Evolutionary conservation across 2,329 filamentous ascomycete species (phyloP).

Genomic region (Albophoma yamanashiensis): DNA sequence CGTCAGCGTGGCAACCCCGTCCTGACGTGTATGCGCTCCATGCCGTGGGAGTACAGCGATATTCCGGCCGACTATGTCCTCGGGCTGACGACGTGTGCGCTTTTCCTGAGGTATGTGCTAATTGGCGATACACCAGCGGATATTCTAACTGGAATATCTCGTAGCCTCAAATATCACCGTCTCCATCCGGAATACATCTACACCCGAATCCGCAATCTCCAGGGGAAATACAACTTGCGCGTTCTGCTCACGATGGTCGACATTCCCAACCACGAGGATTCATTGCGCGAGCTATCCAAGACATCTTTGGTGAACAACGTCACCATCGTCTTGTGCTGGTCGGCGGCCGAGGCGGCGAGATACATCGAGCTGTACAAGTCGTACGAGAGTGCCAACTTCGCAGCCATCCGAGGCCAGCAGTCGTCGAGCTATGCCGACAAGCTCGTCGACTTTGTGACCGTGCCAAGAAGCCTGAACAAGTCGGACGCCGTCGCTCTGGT

Average conservation of each 20-base stretch:
- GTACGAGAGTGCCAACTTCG: slow-evolving; percentile 73
- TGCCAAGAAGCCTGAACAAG: slow-evolving; percentile 84
- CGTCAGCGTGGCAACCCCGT: slow-evolving; percentile 94
- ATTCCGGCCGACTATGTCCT: slow-evolving; percentile 92
- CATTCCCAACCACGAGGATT: slow-evolving; percentile 87
- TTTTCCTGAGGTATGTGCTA: slow-evolving; percentile 59
- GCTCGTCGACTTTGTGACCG: slow-evolving; percentile 85
- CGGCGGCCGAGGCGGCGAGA: slow-evolving; percentile 80
- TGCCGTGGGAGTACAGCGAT: slow-evolving; percentile 94
- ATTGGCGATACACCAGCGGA: too few relatives aligned
- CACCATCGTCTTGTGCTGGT: slow-evolving; percentile 90
- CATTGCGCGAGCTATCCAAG: slow-evolving; percentile 81
- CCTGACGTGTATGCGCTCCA: slow-evolving; percentile 66
- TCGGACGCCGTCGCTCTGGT: slow-evolving; percentile 86
- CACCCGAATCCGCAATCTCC: slow-evolving; percentile 74
- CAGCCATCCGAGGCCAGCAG: slow-evolving; percentile 77
- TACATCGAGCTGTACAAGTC: slow-evolving; percentile 95
- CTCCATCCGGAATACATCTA: slow-evolving; percentile 98
- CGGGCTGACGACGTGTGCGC: slow-evolving; percentile 74
- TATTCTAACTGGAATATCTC: background rate
- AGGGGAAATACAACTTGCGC: slow-evolving; percentile 77
- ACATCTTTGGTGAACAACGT: slow-evolving; percentile 87
- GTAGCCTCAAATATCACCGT: slow-evolving; percentile 84
- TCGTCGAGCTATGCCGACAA: slow-evolving; percentile 75
- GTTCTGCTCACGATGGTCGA: slow-evolving; percentile 87